Conservation (phyloP, 768 basidiomycete genomes). For the Cystofilobasidium capitatum region DNA sequence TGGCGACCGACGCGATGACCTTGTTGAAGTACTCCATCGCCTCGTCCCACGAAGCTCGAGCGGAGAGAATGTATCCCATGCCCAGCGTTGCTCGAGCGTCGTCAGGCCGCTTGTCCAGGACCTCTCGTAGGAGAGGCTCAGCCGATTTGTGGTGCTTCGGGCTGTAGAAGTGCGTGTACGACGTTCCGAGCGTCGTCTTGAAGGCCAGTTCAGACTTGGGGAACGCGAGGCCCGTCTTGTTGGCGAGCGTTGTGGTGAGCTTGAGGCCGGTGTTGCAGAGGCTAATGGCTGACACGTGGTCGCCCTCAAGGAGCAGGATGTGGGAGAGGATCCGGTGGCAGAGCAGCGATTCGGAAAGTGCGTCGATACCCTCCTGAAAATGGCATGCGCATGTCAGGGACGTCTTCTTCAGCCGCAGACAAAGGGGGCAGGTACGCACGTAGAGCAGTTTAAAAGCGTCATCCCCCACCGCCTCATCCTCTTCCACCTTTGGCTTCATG, state of each 20-base stretch:
- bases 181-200: constrained; percentile 60
- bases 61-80: constrained; percentile 62
- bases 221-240: constrained; percentile 6
- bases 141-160: constrained; percentile 84
- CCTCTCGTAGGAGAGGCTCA: constrained; percentile 58
- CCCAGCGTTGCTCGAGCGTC: constrained; percentile 63
- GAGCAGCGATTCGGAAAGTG: constrained; percentile 12
- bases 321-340: constrained; percentile 21
- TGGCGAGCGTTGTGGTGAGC: neutral
- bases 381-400: neutral
- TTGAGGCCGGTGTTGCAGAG: constrained; percentile 19
- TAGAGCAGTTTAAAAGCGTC: constrained; percentile 17
- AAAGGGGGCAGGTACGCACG: neutral
- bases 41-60: constrained; percentile 56
- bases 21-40: constrained; percentile 55
- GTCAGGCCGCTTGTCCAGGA: constrained; percentile 54
- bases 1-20: constrained; percentile 48
- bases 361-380: constrained; percentile 21
- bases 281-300: constrained; percentile 18
- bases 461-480: constrained; percentile 12
- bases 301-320: constrained; percentile 18
- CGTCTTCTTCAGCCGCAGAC: neutral
- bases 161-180: constrained; percentile 73
- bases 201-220: constrained; percentile 39
- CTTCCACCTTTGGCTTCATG: constrained; percentile 43